Conservation (phyloP, 139 green algal genomes). For the Chlamydomonas applanata region DNA sequence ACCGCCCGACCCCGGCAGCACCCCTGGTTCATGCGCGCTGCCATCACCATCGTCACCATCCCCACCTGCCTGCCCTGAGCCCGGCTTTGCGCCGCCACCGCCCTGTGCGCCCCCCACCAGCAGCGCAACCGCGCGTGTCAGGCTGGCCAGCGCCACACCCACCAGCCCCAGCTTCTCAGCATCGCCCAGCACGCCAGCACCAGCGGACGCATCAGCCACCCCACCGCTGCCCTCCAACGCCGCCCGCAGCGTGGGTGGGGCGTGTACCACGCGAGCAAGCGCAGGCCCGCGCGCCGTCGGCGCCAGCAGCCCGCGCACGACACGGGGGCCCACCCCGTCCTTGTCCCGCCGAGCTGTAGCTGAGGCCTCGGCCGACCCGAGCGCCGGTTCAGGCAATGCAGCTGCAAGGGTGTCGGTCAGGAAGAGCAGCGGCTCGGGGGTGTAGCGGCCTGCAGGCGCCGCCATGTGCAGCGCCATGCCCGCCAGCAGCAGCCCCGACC, state of each 20-base stretch:
- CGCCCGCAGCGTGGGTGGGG: background rate
- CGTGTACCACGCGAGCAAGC: background rate
- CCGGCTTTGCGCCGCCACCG: no score
- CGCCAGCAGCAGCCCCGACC: constrained; percentile 46
- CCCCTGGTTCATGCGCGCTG: constrained; percentile 44
- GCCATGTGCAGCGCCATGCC: constrained; percentile 39
- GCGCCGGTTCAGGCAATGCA: background rate
- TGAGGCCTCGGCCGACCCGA: background rate
- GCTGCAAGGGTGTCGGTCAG: constrained; percentile 35
- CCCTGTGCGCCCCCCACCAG: background rate
- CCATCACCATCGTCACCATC: constrained; percentile 17
- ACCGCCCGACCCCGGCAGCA: constrained; percentile 17
- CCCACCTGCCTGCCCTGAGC: background rate
- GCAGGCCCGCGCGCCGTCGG: background rate
- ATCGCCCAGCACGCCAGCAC: constrained; percentile 20
- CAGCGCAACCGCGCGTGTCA: constrained; percentile 19
- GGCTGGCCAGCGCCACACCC: constrained; percentile 29
- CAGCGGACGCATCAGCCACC: no score
- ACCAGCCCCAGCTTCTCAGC: constrained; percentile 49
- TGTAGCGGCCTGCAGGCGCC: constrained; percentile 43
- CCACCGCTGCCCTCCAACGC: constrained; percentile 10
- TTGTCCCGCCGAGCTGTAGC: background rate
- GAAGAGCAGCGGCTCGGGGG: constrained; percentile 69
- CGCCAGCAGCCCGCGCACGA: background rate
- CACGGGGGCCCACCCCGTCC: background rate